Base-by-base conservation (phyloP, 257 asterid genomes). In the Cruciata laevipes region DNA sequence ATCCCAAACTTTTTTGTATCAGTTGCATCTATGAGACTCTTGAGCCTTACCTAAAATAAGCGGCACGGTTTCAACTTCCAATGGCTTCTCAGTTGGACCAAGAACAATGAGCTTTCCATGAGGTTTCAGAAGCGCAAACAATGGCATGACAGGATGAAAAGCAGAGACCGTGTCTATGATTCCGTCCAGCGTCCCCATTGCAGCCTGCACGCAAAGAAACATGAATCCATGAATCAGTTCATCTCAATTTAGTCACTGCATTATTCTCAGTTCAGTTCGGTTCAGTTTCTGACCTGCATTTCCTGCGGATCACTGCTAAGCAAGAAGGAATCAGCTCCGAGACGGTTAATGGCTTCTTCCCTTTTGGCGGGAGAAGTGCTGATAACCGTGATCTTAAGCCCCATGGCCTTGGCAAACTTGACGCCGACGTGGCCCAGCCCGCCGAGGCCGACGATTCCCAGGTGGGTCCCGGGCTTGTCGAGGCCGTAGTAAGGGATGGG, bases 61-160 rank as follows among this genome's bases (percentile, higher is more conserved):
- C 11, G 71, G 51, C 33, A 47, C 0, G n/a, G 38, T 52, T 5
- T 67, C 17, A 2, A 60, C 42, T 49, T 86, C 82, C 13, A 78
- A 72, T 17, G 89, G 86, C 71, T 75, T 79, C 12, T 63, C 75
- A 3, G 82, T 81, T 25, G 58, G 74, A 11, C 90, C 90, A 47
- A 86, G 77, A 65, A 81, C n/a, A 35, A 84, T 35, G n/a, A 82
- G 82, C 76, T 70, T 80, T 21, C 86, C 84, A 44, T 84, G 69
- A 32, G 85, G 60, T 75, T 86, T 86, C 73, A 86, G 57, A 57
- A 84, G 66, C 2, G 73, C 63, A 21, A 86, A n/a, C 62, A 86
- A 57, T 7, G 93, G 83, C 58, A 72, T 42, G 38, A 82, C 1
- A 3, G 85, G 63, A 67, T 86, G 94, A 49, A 17, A 6, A 12